These are phyloP conservation scores for Xylariaceae sp. DNA, from an alignment of 2,329 filamentous ascomycete genomes.

Conservation along the genomic window DNA sequence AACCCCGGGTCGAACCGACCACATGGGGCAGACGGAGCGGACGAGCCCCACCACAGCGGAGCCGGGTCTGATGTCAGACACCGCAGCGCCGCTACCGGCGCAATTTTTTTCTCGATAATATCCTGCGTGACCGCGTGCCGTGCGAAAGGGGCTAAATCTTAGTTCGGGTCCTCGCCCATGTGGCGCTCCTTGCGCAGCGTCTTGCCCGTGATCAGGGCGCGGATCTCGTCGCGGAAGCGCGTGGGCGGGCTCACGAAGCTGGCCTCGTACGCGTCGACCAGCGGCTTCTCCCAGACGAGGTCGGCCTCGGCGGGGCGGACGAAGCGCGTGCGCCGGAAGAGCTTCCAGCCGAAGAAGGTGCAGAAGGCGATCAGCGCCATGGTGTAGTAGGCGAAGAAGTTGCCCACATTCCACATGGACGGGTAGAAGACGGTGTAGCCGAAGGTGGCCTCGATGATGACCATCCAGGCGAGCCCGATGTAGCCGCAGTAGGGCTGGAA, in stretches of 20 bases:
- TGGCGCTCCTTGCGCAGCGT: slow-evolving; percentile 15
- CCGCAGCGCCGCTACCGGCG: too few species aligned
- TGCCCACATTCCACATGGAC: slow-evolving; percentile 25
- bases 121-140: too few species aligned
- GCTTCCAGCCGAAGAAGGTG: slow-evolving; percentile 55
- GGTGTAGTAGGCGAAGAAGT: slow-evolving; percentile 41
- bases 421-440: slow-evolving; percentile 46
- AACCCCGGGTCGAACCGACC: too few species aligned
- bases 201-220: slow-evolving; percentile 29
- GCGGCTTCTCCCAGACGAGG: slow-evolving; percentile 52
- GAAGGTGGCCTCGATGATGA: slow-evolving; percentile 40
- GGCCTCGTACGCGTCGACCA: slow-evolving; percentile 47
- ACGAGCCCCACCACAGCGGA: too few species aligned
- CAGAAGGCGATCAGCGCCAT: slow-evolving; percentile 40
- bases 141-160: too few species aligned
- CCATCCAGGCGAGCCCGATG: slow-evolving; percentile 35
- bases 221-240: slow-evolving; percentile 39
- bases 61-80: too few species aligned
- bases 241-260: slow-evolving; percentile 35
- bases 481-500: slow-evolving; percentile 57
- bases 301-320: slow-evolving; percentile 48
- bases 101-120: too few species aligned
- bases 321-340: slow-evolving; percentile 51
- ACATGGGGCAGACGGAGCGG: too few species aligned
- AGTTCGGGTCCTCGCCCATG: slow-evolving; percentile 14